phyloP scores from a whole-genome alignment of 345 rosid genomes.

The Clausena lansium region DNA sequence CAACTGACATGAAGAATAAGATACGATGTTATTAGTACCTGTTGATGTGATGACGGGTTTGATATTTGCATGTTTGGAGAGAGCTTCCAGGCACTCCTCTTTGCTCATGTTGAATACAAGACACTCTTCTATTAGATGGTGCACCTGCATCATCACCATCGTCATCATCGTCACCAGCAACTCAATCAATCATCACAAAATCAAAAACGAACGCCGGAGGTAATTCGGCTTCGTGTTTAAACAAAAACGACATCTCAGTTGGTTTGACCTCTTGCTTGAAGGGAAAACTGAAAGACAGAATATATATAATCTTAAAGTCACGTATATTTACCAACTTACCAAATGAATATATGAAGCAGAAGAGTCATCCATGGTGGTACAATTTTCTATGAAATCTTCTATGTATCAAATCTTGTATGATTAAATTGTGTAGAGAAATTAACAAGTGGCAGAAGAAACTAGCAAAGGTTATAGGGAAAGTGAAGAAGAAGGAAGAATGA shows the following conservation, averaged over 20 bases:
- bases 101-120: conserved; percentile 78
- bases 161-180: background rate
- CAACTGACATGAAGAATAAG: background rate
- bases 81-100: conserved; percentile 94
- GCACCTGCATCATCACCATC: conserved; percentile 51
- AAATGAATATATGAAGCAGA: conserved; percentile 63
- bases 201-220: background rate
- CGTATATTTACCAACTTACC: conserved; percentile 35
- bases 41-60: conserved; percentile 83
- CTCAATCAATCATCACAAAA: background rate
- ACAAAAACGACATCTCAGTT: background rate
- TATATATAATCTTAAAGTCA: background rate
- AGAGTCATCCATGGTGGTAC: conserved; percentile 43
- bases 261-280: background rate
- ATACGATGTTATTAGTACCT: conserved; percentile 41
- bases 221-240: too few species aligned
- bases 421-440: background rate
- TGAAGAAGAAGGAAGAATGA: conserved; percentile 3
- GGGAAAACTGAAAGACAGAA: background rate
- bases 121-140: conserved; percentile 88
- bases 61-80: conserved; percentile 83
- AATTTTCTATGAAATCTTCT: too few species aligned
- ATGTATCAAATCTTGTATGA: background rate
- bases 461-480: background rate
- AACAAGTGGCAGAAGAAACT: background rate